Percentiles rank a stretch among this genome's conserved stretches.
Conservation (phyloP, 2,329 filamentous ascomycete genomes). For the Claviceps humidiphila region DNA sequence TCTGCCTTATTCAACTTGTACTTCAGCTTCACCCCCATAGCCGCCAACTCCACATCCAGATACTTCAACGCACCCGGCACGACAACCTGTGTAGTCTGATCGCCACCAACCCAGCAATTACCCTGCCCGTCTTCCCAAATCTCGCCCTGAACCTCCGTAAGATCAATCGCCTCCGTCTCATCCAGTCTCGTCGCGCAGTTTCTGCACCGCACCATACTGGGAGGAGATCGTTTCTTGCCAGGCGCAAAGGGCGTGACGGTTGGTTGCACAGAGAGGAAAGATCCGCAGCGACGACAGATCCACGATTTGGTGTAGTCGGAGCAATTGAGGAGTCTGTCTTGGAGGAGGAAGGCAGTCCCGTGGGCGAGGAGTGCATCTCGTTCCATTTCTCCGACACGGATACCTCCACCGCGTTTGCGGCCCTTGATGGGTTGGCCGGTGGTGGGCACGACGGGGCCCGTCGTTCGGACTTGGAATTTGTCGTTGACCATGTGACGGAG, state of each 20-base stretch:
- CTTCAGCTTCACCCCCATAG: constrained; percentile 93
- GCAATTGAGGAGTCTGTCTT: constrained; percentile 94
- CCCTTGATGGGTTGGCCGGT: constrained; percentile 97
- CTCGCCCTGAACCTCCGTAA: constrained; percentile 49
- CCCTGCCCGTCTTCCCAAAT: constrained; percentile 91
- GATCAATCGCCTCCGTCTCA: constrained; percentile 41
- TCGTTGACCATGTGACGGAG: constrained; percentile 99
- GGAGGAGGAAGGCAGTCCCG: constrained; percentile 85
- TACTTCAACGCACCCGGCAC: constrained; percentile 88
- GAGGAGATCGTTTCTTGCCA: constrained; percentile 50
- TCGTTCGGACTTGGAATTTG: constrained; percentile 96
- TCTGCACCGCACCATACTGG: constrained; percentile 63
- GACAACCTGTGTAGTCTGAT: constrained; percentile 80
- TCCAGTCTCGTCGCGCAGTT: constrained; percentile 56
- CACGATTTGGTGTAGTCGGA: constrained; percentile 84
- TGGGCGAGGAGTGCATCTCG: constrained; percentile 89
- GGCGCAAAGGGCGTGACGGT: constrained; percentile 51
- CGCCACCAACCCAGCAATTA: constrained; percentile 71
- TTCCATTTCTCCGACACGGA: constrained; percentile 99
- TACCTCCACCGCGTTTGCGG: constrained; percentile 90
- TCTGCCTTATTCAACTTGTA: constrained; percentile 59
- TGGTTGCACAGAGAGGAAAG: constrained; percentile 78
- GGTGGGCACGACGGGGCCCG: constrained; percentile 76
- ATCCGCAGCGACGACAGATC: constrained; percentile 81
- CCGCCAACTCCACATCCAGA: constrained; percentile 86